Evolutionary conservation across 805 yeast species (phyloP).

Genomic region (Maudiozyma bulderi): DNA sequence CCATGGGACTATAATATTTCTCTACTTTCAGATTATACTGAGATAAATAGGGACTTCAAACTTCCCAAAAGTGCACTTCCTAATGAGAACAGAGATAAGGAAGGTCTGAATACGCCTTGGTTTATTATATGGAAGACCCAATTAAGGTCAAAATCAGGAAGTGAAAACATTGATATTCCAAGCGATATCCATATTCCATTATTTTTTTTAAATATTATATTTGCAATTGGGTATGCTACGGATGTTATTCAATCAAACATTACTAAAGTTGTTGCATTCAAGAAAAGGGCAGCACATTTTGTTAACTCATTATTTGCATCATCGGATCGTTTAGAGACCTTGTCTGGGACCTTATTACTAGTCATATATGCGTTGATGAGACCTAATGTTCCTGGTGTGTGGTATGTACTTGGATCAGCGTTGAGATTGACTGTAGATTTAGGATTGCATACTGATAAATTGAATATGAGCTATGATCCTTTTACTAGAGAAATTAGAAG

Average conservation of each 20-base stretch:
- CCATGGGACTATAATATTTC: slow-evolving; percentile 40
- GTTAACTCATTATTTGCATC: slow-evolving; percentile 49
- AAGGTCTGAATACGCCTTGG: slow-evolving; percentile 8
- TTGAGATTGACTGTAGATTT: slow-evolving; percentile 72
- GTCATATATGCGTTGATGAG: slow-evolving; percentile 75
- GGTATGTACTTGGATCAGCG: slow-evolving; percentile 82
- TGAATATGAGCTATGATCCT: slow-evolving; percentile 37
- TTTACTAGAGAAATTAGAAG: slow-evolving; percentile 60
- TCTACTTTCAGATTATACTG: slow-evolving; percentile 50
- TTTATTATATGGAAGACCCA: slow-evolving; percentile 36
- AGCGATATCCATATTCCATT: slow-evolving; percentile 37
- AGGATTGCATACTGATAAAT: slow-evolving; percentile 67
- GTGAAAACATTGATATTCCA: slow-evolving; percentile 19
- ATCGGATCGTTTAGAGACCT: slow-evolving; percentile 52
- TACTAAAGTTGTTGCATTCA: slow-evolving; percentile 59
- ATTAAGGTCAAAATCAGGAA: slow-evolving; percentile 8
- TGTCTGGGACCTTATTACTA: slow-evolving; percentile 62
- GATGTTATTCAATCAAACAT: slow-evolving; percentile 60
- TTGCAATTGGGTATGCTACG: slow-evolving; percentile 73
- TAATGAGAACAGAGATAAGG: slow-evolving; percentile 5
- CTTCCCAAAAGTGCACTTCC: slow-evolving; percentile 12
- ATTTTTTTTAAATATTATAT: slow-evolving; percentile 64
- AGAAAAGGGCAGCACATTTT: slow-evolving; percentile 52
- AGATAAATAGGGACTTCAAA: slow-evolving; percentile 32
- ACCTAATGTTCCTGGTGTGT: slow-evolving; percentile 85